Evolutionary conservation across 768 basidiomycete genomes (phyloP).

Genomic region (Tylopilus plumbeoviolaceoides): DNA sequence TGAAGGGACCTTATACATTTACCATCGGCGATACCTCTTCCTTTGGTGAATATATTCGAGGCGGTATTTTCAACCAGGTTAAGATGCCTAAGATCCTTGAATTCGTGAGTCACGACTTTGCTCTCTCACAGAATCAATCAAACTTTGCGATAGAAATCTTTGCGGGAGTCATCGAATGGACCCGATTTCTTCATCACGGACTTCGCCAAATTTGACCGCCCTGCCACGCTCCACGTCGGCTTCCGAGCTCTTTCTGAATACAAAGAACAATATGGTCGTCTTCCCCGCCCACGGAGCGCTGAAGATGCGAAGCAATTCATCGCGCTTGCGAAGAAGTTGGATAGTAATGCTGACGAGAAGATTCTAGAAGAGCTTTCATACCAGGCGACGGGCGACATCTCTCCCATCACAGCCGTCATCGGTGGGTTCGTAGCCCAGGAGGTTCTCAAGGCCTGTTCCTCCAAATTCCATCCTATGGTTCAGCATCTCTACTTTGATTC

Average conservation of each 20-base stretch:
- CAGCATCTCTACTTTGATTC: constrained; percentile 98
- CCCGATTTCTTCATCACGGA: constrained; percentile 95
- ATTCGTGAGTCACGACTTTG: constrained; percentile 60
- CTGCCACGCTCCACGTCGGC: constrained; percentile 83
- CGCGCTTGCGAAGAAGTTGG: constrained; percentile 71
- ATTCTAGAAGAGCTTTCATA: constrained; percentile 80
- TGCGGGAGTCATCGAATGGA: constrained; percentile 73
- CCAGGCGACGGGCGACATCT: constrained; percentile 87
- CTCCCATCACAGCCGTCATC: constrained; percentile 88
- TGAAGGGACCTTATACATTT: constrained; percentile 98
- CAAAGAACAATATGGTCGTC: constrained; percentile 52
- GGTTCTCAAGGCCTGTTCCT: constrained; percentile 92
- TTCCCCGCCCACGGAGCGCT: constrained; percentile 79
- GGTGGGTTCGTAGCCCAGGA: constrained; percentile 99
- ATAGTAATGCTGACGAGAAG: constrained; percentile 76
- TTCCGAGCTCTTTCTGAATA: constrained; percentile 93
- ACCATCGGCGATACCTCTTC: constrained; percentile 87
- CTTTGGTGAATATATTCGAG: constrained; percentile 72
- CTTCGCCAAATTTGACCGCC: constrained; percentile 95
- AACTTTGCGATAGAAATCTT: constrained; percentile 67
- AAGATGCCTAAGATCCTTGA: constrained; percentile 97
- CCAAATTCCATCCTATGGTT: constrained; percentile 96
- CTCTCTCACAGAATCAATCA: not conserved
- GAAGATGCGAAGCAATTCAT: constrained; percentile 76
- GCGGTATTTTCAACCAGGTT: constrained; percentile 96